Evolutionary conservation across 306 rosid genomes (phyloP), one percentile per base, ranked within the genome.

Genomic region (Bauhinia variegata): DNA sequence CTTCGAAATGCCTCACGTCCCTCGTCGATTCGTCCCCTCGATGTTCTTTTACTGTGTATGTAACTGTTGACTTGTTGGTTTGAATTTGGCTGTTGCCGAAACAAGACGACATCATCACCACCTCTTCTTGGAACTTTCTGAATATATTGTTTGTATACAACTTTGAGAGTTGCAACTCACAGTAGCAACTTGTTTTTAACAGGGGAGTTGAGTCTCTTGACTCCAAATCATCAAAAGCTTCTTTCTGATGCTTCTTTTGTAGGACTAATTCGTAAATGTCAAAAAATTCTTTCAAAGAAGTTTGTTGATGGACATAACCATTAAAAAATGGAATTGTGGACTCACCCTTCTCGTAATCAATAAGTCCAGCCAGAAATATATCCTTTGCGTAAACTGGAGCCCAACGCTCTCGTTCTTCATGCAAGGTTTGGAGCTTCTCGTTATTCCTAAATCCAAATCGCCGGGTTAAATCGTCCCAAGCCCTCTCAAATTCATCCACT

Each of bases 121-220:
- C 85, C 90, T 93, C 98, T 38, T 83, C 87, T 76, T 89, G 97
- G 74, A 87, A 87, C 80, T 88, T 93, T 38, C 74, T 72, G 79
- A 89, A 93, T 65, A 88, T 75, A 42, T 83, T 85, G 65, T 80
- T 84, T 31, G 98, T 80, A 67, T 84, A 89, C 18, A 89, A 18
- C 60, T 86, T 88, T 4, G 98, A 86, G 73, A 89, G 83, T 81
- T 93, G 98, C 82, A 84, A 58, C 91, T 93, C 98, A 17, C 81
- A 93, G 77, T 54, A 73, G 79, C 80, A 82, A 46, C 87, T 71
- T 56, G 98, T 83, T 76, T 82, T 86, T 73, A 86, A 63, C 12
- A 78, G n/a, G 10, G 82, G 82, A 58, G 67, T 86, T 66, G 71
- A 81, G 30, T 88, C 78, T 11, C 72, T 76, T 0, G 98, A 93